These are phyloP conservation scores for Madurella mycetomatis DNA, from an alignment of 2,329 filamentous ascomycete species.

Conservation along the genomic window DNA sequence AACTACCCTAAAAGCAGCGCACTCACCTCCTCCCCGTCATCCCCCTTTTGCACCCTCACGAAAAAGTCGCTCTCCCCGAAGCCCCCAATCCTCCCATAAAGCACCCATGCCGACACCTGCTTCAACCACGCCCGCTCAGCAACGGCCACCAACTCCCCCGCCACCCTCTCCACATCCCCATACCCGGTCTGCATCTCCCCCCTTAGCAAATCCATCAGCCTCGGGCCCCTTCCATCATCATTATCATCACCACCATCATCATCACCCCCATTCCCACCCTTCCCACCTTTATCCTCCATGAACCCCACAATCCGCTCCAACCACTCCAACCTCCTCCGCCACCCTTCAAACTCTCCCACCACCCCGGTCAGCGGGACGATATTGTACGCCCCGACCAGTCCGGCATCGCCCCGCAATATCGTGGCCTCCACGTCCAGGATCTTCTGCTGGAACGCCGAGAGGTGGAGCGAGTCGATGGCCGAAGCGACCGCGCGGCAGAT, in stretches of 20 bases:
- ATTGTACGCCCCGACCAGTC: slow-evolving; percentile 82
- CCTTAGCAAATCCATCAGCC: slow-evolving; percentile 72
- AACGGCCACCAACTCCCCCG: slow-evolving; percentile 65
- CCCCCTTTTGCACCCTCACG: slow-evolving; percentile 49
- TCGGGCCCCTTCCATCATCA: slow-evolving; percentile 58
- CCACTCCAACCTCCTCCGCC: slow-evolving; percentile 83
- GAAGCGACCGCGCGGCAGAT: slow-evolving; percentile 86
- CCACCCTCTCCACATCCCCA: slow-evolving; percentile 74
- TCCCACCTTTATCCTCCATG: slow-evolving; percentile 47
- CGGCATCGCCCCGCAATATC: slow-evolving; percentile 72
- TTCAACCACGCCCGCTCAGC: slow-evolving; percentile 90
- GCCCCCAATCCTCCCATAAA: slow-evolving; percentile 78
- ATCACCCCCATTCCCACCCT: slow-evolving; percentile 2
- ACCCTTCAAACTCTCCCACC: slow-evolving; percentile 78
- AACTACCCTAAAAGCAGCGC: neutral
- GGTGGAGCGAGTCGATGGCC: slow-evolving; percentile 67
- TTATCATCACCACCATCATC: slow-evolving; percentile 23
- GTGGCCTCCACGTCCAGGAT: slow-evolving; percentile 78
- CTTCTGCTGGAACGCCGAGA: slow-evolving; percentile 76
- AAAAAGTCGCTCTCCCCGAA: slow-evolving; percentile 86
- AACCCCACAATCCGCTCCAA: slow-evolving; percentile 69
- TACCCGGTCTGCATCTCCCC: slow-evolving; percentile 82
- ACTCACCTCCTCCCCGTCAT: slow-evolving; percentile 36
- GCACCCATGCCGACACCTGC: slow-evolving; percentile 82
- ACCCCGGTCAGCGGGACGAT: slow-evolving; percentile 88